phyloP scores from a whole-genome alignment of 495 filamentous ascomycete genomes.

The Daldinia loculata region DNA sequence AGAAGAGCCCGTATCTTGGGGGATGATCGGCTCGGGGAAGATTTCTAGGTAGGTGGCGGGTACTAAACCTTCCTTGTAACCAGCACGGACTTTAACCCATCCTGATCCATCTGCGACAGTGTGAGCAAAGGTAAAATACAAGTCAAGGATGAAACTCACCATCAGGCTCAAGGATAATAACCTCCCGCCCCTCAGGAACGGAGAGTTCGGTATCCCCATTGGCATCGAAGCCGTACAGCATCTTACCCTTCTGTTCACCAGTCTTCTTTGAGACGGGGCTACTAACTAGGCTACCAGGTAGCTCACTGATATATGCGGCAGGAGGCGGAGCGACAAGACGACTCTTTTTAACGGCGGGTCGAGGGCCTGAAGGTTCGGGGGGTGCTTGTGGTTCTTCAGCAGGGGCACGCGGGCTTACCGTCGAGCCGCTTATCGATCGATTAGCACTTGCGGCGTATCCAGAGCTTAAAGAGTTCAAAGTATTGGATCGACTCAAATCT shows the following conservation, averaged over 20 bases:
- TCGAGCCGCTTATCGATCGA: constrained; percentile 70
- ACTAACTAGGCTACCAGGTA: constrained; percentile 61
- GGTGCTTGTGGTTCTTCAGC: constrained; percentile 56
- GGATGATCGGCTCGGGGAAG: constrained; percentile 58
- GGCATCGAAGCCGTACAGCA: constrained; percentile 87
- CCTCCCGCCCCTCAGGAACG: constrained; percentile 77
- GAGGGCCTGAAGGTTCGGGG: constrained; percentile 47
- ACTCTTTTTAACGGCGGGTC: constrained; percentile 61
- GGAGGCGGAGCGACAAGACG: constrained; percentile 89
- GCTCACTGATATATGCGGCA: constrained; percentile 73
- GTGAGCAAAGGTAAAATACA: constrained; percentile 12
- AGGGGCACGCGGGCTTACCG: constrained; percentile 55
- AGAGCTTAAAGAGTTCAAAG: constrained; percentile 91
- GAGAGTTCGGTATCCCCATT: constrained; percentile 81
- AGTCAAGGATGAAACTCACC: constrained; percentile 63
- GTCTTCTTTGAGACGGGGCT: constrained; percentile 47
- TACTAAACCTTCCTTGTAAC: constrained; percentile 79
- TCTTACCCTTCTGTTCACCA: constrained; percentile 76
- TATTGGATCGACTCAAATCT: constrained; percentile 79
- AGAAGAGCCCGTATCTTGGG: constrained; percentile 62
- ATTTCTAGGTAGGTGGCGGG: constrained; percentile 75
- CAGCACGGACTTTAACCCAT: constrained; percentile 83
- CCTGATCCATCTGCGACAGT: constrained; percentile 80
- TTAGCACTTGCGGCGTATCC: constrained; percentile 84
- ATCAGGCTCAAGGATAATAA: constrained; percentile 85